phyloP scores from a whole-genome alignment of 2,329 filamentous ascomycete genomes.

The Colletotrichum eleusines region DNA sequence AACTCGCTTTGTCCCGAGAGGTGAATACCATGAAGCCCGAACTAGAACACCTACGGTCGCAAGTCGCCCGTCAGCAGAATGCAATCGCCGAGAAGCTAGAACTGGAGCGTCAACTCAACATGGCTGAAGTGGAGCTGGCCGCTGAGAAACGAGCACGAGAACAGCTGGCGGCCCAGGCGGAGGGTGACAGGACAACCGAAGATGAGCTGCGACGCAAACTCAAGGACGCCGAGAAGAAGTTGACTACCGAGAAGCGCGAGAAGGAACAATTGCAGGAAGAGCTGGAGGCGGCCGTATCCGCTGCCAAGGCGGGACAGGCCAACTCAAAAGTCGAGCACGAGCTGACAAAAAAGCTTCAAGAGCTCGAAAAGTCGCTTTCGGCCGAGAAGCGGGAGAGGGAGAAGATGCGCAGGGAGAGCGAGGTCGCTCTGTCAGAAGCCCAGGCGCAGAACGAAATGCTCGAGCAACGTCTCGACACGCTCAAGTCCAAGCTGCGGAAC shows the following conservation, averaged over 20 bases:
- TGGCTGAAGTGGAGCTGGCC: slow-evolving; percentile 84
- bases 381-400: slow-evolving; percentile 61
- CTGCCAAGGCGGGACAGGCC: slow-evolving; percentile 71
- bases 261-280: slow-evolving; percentile 43
- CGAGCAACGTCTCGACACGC: slow-evolving; percentile 77
- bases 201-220: slow-evolving; percentile 56
- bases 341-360: slow-evolving; percentile 51
- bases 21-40: slow-evolving; percentile 66
- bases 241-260: slow-evolving; percentile 48
- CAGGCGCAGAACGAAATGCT: slow-evolving; percentile 73
- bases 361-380: slow-evolving; percentile 52
- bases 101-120: slow-evolving; percentile 81
- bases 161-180: slow-evolving; percentile 25
- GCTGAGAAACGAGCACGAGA: slow-evolving; percentile 69
- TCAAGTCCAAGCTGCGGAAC: slow-evolving; percentile 76
- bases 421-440: slow-evolving; percentile 70
- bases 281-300: slow-evolving; percentile 66
- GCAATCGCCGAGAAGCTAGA: slow-evolving; percentile 83
- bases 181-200: slow-evolving; percentile 26
- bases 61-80: slow-evolving; percentile 71
- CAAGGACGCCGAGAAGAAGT: slow-evolving; percentile 52
- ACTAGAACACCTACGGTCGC: slow-evolving; percentile 66
- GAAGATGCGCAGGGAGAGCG: slow-evolving; percentile 58
- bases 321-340: slow-evolving; percentile 59
- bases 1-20: slow-evolving; percentile 65